These are phyloP conservation scores for Sclerotinia nivalis DNA, from an alignment of 2,329 filamentous ascomycete genomes.

Conservation along the genomic window DNA sequence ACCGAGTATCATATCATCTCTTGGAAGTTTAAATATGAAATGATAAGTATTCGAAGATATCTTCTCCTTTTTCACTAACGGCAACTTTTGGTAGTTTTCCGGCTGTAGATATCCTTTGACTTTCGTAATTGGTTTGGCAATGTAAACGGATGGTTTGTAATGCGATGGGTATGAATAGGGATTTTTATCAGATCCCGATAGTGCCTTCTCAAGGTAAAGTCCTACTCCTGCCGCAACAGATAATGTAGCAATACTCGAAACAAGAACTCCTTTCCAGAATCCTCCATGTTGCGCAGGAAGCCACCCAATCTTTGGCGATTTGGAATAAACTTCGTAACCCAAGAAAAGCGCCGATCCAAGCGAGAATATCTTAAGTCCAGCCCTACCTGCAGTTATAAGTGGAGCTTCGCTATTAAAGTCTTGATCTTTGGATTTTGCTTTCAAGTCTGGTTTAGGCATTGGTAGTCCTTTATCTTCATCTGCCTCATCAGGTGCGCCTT, in stretches of 20 bases:
- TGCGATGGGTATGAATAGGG: conserved; percentile 27
- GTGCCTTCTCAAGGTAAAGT: conserved; percentile 23
- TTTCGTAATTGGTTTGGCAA: conserved; percentile 25
- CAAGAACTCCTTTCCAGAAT: conserved; percentile 29
- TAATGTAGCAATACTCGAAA: conserved; percentile 24
- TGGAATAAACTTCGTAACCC: conserved; percentile 20
- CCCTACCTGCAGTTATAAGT: conserved; percentile 20
- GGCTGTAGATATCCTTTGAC: conserved; percentile 25
- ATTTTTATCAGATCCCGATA: conserved; percentile 14
- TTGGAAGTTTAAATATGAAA: conserved; percentile 42
- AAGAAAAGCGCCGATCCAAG: conserved; percentile 19
- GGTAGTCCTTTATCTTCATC: conserved; percentile 23
- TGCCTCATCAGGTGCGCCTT: conserved; percentile 24
- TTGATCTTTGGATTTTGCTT: conserved; percentile 16
- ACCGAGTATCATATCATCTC: conserved; percentile 40
- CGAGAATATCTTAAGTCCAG: conserved; percentile 16
- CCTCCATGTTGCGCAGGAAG: conserved; percentile 40
- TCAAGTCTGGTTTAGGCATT: conserved; percentile 25
- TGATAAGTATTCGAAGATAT: conserved; percentile 29
- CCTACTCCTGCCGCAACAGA: conserved; percentile 10
- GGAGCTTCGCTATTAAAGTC: conserved; percentile 22
- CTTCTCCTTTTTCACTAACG: conserved; percentile 28
- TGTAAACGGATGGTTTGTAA: conserved; percentile 23
- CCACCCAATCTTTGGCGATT: conserved; percentile 24
- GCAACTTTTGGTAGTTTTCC: conserved; percentile 30